Evolutionary conservation across 2,329 filamentous ascomycete genomes (phyloP), one percentile per base, ranked within the genome.

Genomic region (Aurifilum marmelostoma): DNA sequence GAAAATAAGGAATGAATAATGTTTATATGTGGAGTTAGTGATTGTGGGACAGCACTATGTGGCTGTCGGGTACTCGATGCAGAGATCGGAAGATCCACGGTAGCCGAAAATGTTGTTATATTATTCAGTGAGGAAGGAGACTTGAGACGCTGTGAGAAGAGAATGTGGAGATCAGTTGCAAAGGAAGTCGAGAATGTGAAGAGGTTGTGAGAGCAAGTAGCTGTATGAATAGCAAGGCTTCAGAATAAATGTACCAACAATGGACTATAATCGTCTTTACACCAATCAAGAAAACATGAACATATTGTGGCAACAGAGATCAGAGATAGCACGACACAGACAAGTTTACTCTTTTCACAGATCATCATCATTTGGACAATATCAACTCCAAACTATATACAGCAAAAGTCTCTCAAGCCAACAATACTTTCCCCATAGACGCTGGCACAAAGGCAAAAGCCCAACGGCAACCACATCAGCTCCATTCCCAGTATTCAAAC

Each of bases 341-440:
- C 0, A 47, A 54, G 2, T n/a, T n/a, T n/a, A 9, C 21, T 21
- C 18, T 41, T 52, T 24, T 4, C 21, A 29, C 58, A 62, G 43
- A 62, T 43, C 32, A 54, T 43, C 2, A 27, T 32, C 39, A 52
- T 54, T n/a, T 37, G 27, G 27, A 29, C 29, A 39, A 67, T 16
- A 63, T 27, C 21, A 29, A 47, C 11, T 65, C 9, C 16, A 12
- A 67, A 63, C 47, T 67, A 67, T 67, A 11, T 67, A 67, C 60
- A 67, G 41, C 60, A 67, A 24, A 65, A 58, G 6, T 14, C 16
- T 14, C 16, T 18, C 11, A 12, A 52, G 56, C 21, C 24, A 7
- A 14, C 58, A 62, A 18, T 2, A 29, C 6, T 1, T 47, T 29
- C 2, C 18, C 21, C 6, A 39, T 2, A 14, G 12, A 67, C 21